Evolutionary conservation across 192 early-diverging fungal species (phyloP).

Genomic region (Podila epigama): DNA sequence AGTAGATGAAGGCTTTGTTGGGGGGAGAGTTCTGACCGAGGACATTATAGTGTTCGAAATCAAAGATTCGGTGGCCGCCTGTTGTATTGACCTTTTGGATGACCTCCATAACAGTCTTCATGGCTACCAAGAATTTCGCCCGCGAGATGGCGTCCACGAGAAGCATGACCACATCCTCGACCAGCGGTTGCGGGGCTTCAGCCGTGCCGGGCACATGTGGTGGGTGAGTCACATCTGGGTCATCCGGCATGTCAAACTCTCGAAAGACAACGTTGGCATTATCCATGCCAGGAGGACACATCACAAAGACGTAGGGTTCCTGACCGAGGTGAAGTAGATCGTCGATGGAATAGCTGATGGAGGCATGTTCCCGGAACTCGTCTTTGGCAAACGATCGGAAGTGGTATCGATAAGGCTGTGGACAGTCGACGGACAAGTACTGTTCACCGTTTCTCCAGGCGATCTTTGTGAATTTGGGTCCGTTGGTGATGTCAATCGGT

Average conservation of each 20-base stretch:
- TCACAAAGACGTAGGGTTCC: slow-evolving; percentile 37
- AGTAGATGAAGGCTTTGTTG: slow-evolving; percentile 51
- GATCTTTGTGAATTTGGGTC: slow-evolving; percentile 25
- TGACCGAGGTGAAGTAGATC: slow-evolving; percentile 20
- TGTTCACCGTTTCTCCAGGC: slow-evolving; percentile 38
- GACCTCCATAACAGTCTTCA: slow-evolving; percentile 26
- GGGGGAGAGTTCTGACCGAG: slow-evolving; percentile 48
- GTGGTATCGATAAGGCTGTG: slow-evolving; percentile 17
- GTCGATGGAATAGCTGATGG: slow-evolving; percentile 5
- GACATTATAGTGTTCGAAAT: slow-evolving; percentile 44
- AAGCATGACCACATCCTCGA: slow-evolving; percentile 49
- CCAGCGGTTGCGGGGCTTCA: slow-evolving; percentile 24
- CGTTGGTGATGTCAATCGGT: slow-evolving; percentile 34
- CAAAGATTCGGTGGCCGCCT: slow-evolving; percentile 23
- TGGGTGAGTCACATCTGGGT: background rate
- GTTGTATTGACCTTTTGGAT: slow-evolving; percentile 8
- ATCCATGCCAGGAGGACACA: slow-evolving; percentile 32
- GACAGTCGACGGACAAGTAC: slow-evolving; percentile 24
- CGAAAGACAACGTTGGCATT: slow-evolving; percentile 43
- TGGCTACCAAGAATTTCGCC: slow-evolving; percentile 28
- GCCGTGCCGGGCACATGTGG: slow-evolving; percentile 13
- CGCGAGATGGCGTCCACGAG: slow-evolving; percentile 45
- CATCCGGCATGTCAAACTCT: slow-evolving; percentile 22
- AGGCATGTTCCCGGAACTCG: slow-evolving; percentile 16
- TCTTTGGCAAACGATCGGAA: slow-evolving; percentile 31